Base-by-base conservation (phyloP, 2,329 filamentous ascomycete genomes). In the Fusarium humuli region DNA sequence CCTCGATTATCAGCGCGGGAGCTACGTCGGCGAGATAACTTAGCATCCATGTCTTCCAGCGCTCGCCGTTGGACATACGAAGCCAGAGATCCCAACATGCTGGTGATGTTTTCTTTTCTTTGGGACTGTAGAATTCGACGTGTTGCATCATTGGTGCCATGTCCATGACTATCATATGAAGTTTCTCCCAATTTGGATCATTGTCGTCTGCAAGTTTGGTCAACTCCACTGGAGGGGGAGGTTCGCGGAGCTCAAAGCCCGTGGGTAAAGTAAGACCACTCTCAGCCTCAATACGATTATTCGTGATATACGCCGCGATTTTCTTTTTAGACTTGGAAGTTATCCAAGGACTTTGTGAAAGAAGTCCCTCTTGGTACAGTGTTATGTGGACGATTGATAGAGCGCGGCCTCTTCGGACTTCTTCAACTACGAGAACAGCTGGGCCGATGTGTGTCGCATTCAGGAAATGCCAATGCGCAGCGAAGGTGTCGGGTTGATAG, bases 1-100 rank as follows among this genome's bases (percentile, higher is more conserved):
- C 78, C 77, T 93, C 89, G 16, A 92, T 79, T 25, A 92, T 83
- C 75, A 90, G 87, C 4, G 91, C 90, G 70, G 91, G 92, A 76
- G 88, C 88, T 7, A 69, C 47, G 77, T 95, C 92, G 20, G 84
- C 83, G 9, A 94, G 81, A 72, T 87, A 93, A 0, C 88, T 90
- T 3, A 94, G 81, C 2, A 85, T 83, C 5, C 85, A 84, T 70
- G 91, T 86, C 2, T 87, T 92, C 81, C 92, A 93, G 40, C 80
- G 84, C 63, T 87, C 86, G 2, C 85, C 85, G 16, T 87, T 88
- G 2, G 83, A 79, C 57, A 92, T 85, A 27, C 87, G 85, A 6
- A 92, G 80, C 92, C 92, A 94, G 77, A 77, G 50, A 57, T 80
- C 77, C 48, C 73, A 68, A 1, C 63, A 62, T 1, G 72, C 69